These are phyloP conservation scores for Scenedesmus sp. DNA, from an alignment of 163 green algal species.

Conservation along the genomic window DNA sequence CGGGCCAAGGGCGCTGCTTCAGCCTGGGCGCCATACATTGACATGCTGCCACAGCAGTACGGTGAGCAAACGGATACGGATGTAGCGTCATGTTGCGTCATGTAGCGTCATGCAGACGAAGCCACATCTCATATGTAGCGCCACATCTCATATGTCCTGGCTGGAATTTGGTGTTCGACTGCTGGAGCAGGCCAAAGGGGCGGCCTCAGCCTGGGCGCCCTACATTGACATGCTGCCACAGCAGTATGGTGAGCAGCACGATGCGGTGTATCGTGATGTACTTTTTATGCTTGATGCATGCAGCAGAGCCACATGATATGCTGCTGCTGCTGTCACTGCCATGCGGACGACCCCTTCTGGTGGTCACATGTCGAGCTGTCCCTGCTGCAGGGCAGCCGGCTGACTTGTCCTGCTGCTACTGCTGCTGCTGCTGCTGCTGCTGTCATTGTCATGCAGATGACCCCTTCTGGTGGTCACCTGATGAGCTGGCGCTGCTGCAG, in stretches of 20 bases:
- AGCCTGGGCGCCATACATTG: background rate
- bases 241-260: background rate
- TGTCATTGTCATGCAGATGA: background rate
- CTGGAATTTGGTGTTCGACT: too few species aligned
- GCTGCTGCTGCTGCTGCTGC: conserved; percentile 5
- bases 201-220: too few species aligned
- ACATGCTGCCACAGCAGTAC: background rate
- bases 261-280: background rate
- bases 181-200: too few species aligned
- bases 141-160: too few species aligned
- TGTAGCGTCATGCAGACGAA: too few species aligned
- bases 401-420: background rate
- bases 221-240: background rate
- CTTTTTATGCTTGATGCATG: too few species aligned
- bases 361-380: background rate
- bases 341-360: conserved; percentile 6
- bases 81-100: too few species aligned
- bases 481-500: conserved; percentile 27
- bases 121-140: too few species aligned
- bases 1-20: too few species aligned
- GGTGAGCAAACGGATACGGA: too few species aligned
- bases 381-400: background rate
- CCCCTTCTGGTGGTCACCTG: conserved; percentile 1
- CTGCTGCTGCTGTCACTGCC: conserved; percentile 4
- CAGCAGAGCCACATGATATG: background rate